phyloP scores from a whole-genome alignment of 2,329 filamentous ascomycete species.

The Diaporthe eres region DNA sequence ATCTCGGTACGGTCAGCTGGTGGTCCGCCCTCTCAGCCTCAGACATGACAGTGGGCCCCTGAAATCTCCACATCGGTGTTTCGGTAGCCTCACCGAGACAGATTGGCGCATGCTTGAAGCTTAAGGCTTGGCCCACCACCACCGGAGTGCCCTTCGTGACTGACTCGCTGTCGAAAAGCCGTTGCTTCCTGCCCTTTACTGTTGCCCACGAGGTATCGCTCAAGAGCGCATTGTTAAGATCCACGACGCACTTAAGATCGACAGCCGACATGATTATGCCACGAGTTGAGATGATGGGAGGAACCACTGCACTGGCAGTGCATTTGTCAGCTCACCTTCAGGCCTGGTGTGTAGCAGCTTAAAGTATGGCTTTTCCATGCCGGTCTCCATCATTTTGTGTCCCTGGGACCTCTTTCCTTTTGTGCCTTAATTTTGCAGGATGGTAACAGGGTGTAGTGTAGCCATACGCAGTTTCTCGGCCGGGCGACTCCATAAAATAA shows the following conservation, averaged over 20 bases:
- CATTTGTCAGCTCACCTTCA: constrained; percentile 20
- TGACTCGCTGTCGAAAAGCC: constrained; percentile 3
- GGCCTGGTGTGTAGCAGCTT: not conserved
- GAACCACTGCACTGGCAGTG: not conserved
- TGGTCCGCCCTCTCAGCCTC: constrained; percentile 11
- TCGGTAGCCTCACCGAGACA: constrained; percentile 29
- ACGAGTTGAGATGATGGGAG: not conserved
- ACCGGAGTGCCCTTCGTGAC: not conserved
- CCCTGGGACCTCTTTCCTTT: not conserved
- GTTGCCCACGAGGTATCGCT: not conserved
- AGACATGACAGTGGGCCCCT: constrained; percentile 14
- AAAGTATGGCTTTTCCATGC: not conserved
- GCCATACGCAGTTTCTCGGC: not conserved
- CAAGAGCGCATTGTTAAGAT: constrained; percentile 20
- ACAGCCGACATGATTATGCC: constrained; percentile 16
- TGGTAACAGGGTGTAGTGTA: not conserved
- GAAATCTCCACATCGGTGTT: constrained; percentile 32
- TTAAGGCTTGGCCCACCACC: constrained; percentile 27
- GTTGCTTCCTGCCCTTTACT: not conserved
- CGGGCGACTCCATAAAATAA: not conserved
- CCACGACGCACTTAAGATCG: constrained; percentile 6
- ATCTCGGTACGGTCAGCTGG: constrained; percentile 20
- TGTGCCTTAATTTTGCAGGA: not conserved
- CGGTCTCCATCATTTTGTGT: not conserved
- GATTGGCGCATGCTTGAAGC: constrained; percentile 26